Evolutionary conservation across 257 asterid genomes (phyloP), one percentile per base, ranked within the genome.

Genomic region (Gentiana macrophylla): DNA sequence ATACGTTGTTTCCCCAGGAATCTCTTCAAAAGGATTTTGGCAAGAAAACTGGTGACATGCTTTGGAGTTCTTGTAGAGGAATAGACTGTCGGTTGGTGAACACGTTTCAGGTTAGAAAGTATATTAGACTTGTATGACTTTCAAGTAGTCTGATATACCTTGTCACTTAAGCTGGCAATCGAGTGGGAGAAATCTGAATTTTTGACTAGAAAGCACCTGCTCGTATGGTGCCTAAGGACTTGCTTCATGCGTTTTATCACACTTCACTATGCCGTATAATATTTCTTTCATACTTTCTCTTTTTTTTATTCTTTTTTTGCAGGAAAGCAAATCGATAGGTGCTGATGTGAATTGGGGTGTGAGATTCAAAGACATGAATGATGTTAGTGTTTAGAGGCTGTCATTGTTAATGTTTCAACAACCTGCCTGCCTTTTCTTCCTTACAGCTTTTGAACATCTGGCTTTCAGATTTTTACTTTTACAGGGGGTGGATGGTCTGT

Each of bases 341-440:
- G 98, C 94, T 45, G 98, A 92, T 44, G 97, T 88, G 36, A 92
- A 92, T 74, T 92, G 98, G 98, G 98, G 97, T 48, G 94, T 92
- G 72, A 84, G 98, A 68, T 92, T 92, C 89, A 80, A 72, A 62
- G 76, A 88, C 64, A 62, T 65, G 63, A 80, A 81, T 61, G 98
- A 92, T 65, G 98, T 87, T 56, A 62, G 94, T 72, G 67, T 12
- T 38, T 37, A 32, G 49, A 50, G 67, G 49, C 61, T 49, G 43
- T 12, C 36, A 6, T 33, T 61, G 12, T 33, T 1, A 8, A 8
- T 33, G 12, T 6, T 32, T 56, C 3, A 11, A 3, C 6, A 24
- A 37, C 5, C 50, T 1, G 33, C 32, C 5, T 50, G n/a, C 53
- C 47, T 49, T 12, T 53, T 62, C 49, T 48, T 59, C 45, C 10